Evolutionary conservation across 2,329 filamentous ascomycete genomes (phyloP).

Genomic region (Emergomyces africanus): DNA sequence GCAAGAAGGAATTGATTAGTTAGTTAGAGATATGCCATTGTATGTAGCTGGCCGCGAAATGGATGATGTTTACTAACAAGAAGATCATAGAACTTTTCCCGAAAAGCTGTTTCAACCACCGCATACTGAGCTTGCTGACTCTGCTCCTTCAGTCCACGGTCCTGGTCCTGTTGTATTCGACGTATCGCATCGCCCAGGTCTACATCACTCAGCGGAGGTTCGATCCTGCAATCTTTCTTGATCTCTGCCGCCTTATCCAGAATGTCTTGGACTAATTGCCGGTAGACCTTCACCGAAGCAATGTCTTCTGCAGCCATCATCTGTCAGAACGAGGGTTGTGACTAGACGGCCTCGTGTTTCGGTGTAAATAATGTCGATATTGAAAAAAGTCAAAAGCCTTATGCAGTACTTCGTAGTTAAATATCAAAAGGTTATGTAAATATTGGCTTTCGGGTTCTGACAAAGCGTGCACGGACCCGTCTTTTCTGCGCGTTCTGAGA

Average conservation of each 20-base stretch:
- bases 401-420: too few species aligned
- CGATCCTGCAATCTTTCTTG: conserved; percentile 51
- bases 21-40: neutral
- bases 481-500: neutral
- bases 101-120: conserved; percentile 70
- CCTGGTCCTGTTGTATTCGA: conserved; percentile 24
- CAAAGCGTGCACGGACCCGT: conserved; percentile 4
- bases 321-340: neutral
- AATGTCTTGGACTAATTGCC: conserved; percentile 42
- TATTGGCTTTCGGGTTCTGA: neutral
- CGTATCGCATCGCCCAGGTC: conserved; percentile 39
- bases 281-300: conserved; percentile 33
- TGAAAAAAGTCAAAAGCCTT: neutral
- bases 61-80: conserved; percentile 53
- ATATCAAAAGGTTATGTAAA: too few species aligned
- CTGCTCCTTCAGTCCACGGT: conserved; percentile 23
- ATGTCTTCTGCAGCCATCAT: conserved; percentile 23
- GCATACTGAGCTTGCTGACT: conserved; percentile 46
- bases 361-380: too few species aligned
- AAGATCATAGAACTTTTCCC: conserved; percentile 64
- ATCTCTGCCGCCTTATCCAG: conserved; percentile 45
- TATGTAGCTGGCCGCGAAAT: conserved; percentile 14
- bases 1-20: conserved; percentile 7
- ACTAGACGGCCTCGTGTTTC: neutral
- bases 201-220: conserved; percentile 61